Evolutionary conservation across 2,329 filamentous ascomycete species (phyloP), one percentile per base, ranked within the genome.

Genomic region (Fusarium pilosicola): DNA sequence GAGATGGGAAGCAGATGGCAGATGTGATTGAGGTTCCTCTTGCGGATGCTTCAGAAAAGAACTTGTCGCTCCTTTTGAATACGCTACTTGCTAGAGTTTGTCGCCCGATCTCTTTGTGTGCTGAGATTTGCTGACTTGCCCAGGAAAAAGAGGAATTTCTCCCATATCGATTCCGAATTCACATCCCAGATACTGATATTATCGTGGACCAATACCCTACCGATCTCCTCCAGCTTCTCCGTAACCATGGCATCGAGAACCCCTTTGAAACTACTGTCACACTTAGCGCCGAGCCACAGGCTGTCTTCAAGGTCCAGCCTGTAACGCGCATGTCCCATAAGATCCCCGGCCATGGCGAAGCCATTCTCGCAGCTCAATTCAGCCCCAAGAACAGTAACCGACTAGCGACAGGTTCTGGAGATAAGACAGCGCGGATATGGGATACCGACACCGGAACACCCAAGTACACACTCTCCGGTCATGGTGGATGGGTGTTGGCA

Each of bases 391-490:
- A 89, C 12, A 96, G 93, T 32, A 90, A 91, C 17, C 88, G 92
- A 66, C 88, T 98, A 82, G 95, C 95, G 0, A 97, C 94, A 4
- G 96, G 96, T 1, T 94, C 93, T 70, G 96, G 96, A 52, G 96
- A 99, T 79, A 93, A 93, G 76, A 98, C 95, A 4, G 96, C 95
- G 1, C 87, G 96, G 64, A 92, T 98, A 84, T 98, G 94, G 94
- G 95, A 99, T 79, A 95, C 94, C 55, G 94, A 98, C 78, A 98
- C 95, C 0, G 95, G 95, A 54, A 98, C 95, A 17, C 95, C 95
- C 0, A 89, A 94, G 70, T 90, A 93, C 82, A 98, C 95, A 0
- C 84, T 98, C 55, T 93, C 94, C 77, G 95, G 95, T 1, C 96
- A 98, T 82, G 92, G 92, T 5, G 93, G 75, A 15, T 98, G 95